A percentile compares a stretch with the other conserved stretches of the same genome.
phyloP scores from a whole-genome alignment of 129 eudicot species.

The Flaveria sonorensis region DNA sequence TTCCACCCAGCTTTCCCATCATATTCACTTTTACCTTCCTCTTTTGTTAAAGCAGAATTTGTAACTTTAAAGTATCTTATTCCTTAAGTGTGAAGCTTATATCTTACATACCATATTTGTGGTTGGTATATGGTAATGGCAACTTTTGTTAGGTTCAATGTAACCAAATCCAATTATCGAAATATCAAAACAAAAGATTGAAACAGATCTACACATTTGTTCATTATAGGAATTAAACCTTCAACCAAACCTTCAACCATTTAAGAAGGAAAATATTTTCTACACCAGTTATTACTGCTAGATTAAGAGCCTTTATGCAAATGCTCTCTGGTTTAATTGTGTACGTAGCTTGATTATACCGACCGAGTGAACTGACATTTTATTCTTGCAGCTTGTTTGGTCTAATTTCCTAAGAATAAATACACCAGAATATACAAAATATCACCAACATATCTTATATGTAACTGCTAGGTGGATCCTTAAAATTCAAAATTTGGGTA shows the following conservation, averaged over 20 bases:
- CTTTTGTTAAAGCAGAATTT: conserved; percentile 25
- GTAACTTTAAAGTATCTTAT: conserved; percentile 17
- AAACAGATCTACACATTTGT: not conserved
- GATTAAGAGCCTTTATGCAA: too few relatives aligned
- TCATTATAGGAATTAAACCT: too few relatives aligned
- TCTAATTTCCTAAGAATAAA: too few relatives aligned
- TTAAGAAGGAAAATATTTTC: too few relatives aligned
- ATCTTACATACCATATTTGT: conserved; percentile 13
- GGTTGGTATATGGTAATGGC: conserved; percentile 9
- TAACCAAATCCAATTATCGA: conserved; percentile 3
- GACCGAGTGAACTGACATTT: too few relatives aligned
- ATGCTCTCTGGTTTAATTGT: too few relatives aligned
- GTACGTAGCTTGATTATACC: too few relatives aligned
- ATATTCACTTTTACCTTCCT: conserved; percentile 13
- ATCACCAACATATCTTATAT: not conserved
- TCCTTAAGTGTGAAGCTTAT: conserved; percentile 25
- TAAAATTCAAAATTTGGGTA: conserved; percentile 14
- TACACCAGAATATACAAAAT: not conserved
- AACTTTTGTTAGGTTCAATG: conserved; percentile 7
- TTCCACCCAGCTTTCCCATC: conserved; percentile 3
- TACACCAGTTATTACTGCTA: too few relatives aligned
- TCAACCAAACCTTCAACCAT: too few relatives aligned
- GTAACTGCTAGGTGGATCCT: not conserved
- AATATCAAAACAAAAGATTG: not conserved
- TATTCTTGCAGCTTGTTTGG: too few relatives aligned